phyloP scores from a whole-genome alignment of 331 rosid genomes.

The Rosa hybrid region DNA sequence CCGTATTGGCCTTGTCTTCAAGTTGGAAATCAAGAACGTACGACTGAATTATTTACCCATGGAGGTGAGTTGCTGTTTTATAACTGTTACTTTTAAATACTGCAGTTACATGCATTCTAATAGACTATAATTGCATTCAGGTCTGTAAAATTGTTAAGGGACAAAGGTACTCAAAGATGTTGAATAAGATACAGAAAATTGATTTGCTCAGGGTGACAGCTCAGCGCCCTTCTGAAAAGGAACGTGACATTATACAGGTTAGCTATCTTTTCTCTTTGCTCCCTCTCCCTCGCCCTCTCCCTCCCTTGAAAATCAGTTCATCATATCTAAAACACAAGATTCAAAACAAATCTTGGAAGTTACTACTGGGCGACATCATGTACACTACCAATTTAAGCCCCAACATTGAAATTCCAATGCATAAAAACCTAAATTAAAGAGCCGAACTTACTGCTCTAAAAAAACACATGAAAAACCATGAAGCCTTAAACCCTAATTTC shows the following conservation, averaged over 20 bases:
- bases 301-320: too few relatives aligned
- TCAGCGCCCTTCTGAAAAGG: constrained; percentile 87
- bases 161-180: constrained; percentile 76
- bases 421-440: too few relatives aligned
- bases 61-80: constrained; percentile 58
- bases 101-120: constrained; percentile 9
- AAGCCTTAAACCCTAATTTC: too few relatives aligned
- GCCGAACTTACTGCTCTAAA: too few relatives aligned
- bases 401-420: too few relatives aligned
- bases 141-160: constrained; percentile 97
- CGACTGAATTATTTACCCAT: constrained; percentile 89
- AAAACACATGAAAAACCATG: too few relatives aligned
- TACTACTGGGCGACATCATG: too few relatives aligned
- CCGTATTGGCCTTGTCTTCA: constrained; percentile 95
- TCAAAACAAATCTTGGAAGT: too few relatives aligned
- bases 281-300: too few relatives aligned
- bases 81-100: background rate
- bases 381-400: too few relatives aligned
- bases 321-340: too few relatives aligned
- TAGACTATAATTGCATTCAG: constrained; percentile 36
- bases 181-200: constrained; percentile 83
- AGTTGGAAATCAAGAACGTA: constrained; percentile 68
- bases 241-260: constrained; percentile 67
- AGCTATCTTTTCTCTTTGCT: too few relatives aligned
- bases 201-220: constrained; percentile 84